Evolutionary conservation across 108 stramenopile species (phyloP), one percentile per base, ranked within the genome.

Genomic region (Heterococcus sp.): DNA sequence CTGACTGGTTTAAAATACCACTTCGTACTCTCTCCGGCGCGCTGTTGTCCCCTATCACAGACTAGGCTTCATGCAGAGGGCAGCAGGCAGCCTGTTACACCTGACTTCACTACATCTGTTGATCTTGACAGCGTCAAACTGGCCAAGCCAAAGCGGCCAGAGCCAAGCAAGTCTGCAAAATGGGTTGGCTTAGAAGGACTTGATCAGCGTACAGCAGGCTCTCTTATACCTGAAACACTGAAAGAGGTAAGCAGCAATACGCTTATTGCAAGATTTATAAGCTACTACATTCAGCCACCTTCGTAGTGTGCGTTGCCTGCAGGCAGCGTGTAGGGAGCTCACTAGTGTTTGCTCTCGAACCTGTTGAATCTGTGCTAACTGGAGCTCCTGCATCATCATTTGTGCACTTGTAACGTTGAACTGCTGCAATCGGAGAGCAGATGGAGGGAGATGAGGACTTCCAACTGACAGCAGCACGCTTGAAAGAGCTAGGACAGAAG

Each of bases 401-500:
- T 8, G 46, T 58, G 46, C 46, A 14, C 14, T 21, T 58, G 46
- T 21, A 58, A 8, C 14, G 46, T 58, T 21, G 8, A 21, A 58
- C 8, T 58, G 46, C 46, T 21, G 46, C 46, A 8, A 21, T 8
- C 21, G 14, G 46, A 8, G 46, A 8, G 46, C 46, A 58, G 64
- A 81, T 81, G 79, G 63, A 37, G 29, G 34, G 73, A 2, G 79
- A 81, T 29, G 72, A 81, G 72, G 71, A 81, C 32, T 81, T 81
- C 46, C 72, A 73, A 39, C 4, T 70, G 5, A 73, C 73, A 75
- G 83, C 74, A 28, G 82, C 74, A 73, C 83, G 88, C 46, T 82
- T 93, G 27, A 75, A 67, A 66, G 46, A 72, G 11, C 37, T 93
- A 27, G 94, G 94, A 1, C 68, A 76, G 14, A 86, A 78, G 68